Base-by-base conservation (phyloP, 2,329 filamentous ascomycete genomes). In the Neospermospora avenae region DNA sequence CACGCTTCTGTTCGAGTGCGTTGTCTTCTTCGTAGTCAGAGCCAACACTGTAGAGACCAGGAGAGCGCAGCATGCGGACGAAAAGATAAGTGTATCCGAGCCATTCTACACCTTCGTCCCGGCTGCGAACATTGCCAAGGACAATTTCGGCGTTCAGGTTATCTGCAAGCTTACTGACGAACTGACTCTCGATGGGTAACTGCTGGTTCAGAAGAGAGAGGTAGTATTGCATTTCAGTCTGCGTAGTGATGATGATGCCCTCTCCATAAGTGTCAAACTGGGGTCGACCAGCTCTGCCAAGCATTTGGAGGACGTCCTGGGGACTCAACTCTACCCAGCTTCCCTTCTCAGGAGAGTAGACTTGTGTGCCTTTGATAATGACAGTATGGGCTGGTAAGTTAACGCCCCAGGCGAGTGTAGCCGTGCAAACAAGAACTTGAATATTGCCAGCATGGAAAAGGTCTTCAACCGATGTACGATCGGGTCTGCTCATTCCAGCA, bases 71-170 rank as follows among this genome's bases (percentile, higher is more conserved):
- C 95, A 99, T 99, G 53, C 95, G 90, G 57, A 99, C 91, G 71
- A 96, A 99, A 18, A 99, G 85, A 74, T 99, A 99, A 0, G 93
- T 97, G 75, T 99, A 99, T 13, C 95, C 93, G 35, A 99, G 84
- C 95, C 95, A 99, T 72, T 99, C 93, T n/a, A 99, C 95, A 68
- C 90, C 95, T 72, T 99, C 95, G 67, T 99, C 93, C 61, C 96
- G 86, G 62, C 82, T 93, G 58, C 93, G 87, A 25, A 99, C 85
- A 70, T 96, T 99, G 55, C 95, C 95, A 20, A 99, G 82, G 10
- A 99, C 96, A 70, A 99, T 83, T 73, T 99, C 95, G 2, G 95
- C 95, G 69, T 99, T 99, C 65, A 99, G 80, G 65, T 97, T 98
- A 77, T 99, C 95, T 1, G 95, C 92, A 53, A 99, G 78, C 70